A percentile compares a stretch with the other conserved stretches of the same genome.
These are phyloP conservation scores for Mucor sp. DNA, from an alignment of 371 early-diverging fungal species.

Conservation along the genomic window DNA sequence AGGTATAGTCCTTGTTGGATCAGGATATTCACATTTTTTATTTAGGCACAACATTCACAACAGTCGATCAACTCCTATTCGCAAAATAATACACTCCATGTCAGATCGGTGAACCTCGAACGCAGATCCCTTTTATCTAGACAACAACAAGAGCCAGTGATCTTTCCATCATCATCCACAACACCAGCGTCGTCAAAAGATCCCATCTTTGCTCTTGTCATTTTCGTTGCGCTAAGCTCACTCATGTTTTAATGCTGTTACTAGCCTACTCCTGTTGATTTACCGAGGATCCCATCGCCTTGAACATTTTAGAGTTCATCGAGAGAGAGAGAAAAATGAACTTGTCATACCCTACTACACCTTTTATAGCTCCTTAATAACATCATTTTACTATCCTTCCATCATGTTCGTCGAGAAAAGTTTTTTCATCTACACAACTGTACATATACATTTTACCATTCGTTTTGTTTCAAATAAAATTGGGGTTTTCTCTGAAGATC, in stretches of 20 bases:
- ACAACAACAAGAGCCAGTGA: not conserved
- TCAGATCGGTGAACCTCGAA: not conserved
- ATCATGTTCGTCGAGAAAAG: not conserved
- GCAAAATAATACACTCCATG: not conserved
- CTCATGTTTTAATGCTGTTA: not conserved
- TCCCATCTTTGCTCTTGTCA: conserved; percentile 1
- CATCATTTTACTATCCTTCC: not conserved
- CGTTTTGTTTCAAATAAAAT: too few species aligned
- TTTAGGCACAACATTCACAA: not conserved
- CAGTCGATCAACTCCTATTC: not conserved
- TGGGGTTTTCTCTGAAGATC: too few species aligned
- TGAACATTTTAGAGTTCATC: not conserved
- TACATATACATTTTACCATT: too few species aligned
- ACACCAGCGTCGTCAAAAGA: not conserved
- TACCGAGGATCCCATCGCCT: not conserved
- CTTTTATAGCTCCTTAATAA: not conserved
- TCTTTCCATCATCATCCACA: not conserved
- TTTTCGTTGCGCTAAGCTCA: not conserved
- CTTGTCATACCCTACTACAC: conserved; percentile 3
- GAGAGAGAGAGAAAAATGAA: not conserved
- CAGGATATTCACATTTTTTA: not conserved
- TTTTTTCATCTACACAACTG: not conserved
- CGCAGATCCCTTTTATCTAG: not conserved
- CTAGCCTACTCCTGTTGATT: not conserved
- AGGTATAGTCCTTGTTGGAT: not conserved